Conservation (phyloP, 106 monocot genomes). For the Dioscorea dumetorum region DNA sequence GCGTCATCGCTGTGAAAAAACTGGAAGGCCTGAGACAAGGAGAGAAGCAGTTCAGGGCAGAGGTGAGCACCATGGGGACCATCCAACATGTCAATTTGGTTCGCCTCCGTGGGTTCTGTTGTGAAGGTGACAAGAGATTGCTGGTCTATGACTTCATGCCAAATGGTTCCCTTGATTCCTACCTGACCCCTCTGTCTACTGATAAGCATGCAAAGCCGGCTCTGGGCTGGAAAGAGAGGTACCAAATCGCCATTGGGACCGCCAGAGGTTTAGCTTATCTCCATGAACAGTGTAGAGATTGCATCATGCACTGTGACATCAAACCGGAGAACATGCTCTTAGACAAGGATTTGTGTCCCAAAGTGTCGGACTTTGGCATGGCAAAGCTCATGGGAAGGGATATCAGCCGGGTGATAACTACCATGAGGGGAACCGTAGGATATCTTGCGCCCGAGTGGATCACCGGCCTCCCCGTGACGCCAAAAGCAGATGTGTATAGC, state of each 20-base stretch:
- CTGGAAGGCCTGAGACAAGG: conserved; percentile 7
- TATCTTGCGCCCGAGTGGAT: conserved; percentile 15
- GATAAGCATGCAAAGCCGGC: neutral
- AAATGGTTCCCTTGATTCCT: conserved; percentile 1
- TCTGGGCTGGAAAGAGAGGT: conserved; percentile 6
- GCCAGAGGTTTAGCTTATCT: conserved; percentile 14
- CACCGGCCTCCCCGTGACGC: neutral
- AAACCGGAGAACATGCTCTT: conserved; percentile 17
- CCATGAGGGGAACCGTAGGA: conserved; percentile 11
- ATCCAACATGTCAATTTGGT: conserved; percentile 19
- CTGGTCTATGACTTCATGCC: conserved; percentile 6
- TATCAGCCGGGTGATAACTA: conserved; percentile 6
- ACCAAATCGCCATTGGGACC: conserved; percentile 3
- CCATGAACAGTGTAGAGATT: conserved; percentile 13
- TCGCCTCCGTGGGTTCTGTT: conserved; percentile 13
- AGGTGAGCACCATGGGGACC: conserved; percentile 15
- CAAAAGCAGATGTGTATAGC: conserved; percentile 15
- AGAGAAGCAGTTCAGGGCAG: conserved; percentile 17
- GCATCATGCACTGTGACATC: conserved; percentile 15
- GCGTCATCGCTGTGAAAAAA: conserved; percentile 12
- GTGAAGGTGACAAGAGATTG: conserved; percentile 6
- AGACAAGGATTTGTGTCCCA: neutral
- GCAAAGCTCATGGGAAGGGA: conserved; percentile 14
- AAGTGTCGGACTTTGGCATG: conserved; percentile 12
- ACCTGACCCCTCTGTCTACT: too few relatives aligned